These are phyloP conservation scores for Cladosporium oxysporum DNA, from an alignment of 2,329 filamentous ascomycete species.

Conservation along the genomic window DNA sequence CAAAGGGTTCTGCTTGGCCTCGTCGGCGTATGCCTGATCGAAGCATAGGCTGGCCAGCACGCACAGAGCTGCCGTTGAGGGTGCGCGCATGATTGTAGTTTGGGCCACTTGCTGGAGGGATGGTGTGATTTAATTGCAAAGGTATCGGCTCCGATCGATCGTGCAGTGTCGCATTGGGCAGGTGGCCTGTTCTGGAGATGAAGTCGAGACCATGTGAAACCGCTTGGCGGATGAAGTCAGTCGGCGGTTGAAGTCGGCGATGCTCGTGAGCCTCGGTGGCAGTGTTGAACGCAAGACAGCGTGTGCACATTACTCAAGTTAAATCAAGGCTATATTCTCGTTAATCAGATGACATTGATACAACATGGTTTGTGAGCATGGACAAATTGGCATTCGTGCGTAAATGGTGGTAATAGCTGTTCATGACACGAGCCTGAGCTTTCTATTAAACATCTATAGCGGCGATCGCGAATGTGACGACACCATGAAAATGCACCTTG, in stretches of 20 bases:
- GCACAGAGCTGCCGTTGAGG: constrained; percentile 32
- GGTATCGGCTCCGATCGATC: constrained; percentile 2
- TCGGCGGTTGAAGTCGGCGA: constrained; percentile 4
- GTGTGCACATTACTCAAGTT: neutral
- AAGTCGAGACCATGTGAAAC: constrained; percentile 18
- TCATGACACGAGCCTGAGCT: constrained; percentile 8
- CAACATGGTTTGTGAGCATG: neutral
- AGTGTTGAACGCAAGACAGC: neutral
- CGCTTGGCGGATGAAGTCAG: constrained; percentile 6
- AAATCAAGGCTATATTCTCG: neutral
- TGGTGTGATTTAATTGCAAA: neutral
- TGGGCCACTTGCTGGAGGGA: neutral
- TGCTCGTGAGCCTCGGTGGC: neutral
- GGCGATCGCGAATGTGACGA: neutral
- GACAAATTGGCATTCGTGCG: neutral
- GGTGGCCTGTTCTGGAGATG: constrained; percentile 14
- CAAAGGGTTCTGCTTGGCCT: constrained; percentile 29
- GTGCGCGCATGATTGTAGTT: constrained; percentile 27
- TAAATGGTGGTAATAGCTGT: constrained; percentile 3
- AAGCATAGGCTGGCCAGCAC: constrained; percentile 35
- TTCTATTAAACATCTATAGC: constrained; percentile 13
- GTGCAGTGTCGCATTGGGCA: constrained; percentile 4
- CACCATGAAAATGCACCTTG: constrained; percentile 18
- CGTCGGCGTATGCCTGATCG: constrained; percentile 27
- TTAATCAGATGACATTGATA: neutral